Conservation (phyloP, 805 yeast species). For the Diddensiella santjacobensis region DNA sequence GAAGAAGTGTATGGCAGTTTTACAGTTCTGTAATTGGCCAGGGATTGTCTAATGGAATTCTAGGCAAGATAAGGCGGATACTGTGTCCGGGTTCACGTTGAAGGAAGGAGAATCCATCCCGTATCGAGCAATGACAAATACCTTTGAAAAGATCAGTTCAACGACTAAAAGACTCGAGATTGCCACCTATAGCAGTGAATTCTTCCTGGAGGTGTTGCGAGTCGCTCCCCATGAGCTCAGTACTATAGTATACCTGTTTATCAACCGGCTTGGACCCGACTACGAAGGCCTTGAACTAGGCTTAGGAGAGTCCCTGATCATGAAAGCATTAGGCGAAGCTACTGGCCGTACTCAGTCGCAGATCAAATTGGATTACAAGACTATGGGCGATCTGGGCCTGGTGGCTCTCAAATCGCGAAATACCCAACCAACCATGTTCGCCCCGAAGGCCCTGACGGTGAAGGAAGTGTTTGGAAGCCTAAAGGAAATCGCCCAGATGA, state of each 20-base stretch:
- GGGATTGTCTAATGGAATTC: neutral
- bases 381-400: constrained; percentile 84
- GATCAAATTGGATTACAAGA: constrained; percentile 68
- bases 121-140: constrained; percentile 48
- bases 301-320: constrained; percentile 81
- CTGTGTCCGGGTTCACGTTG: constrained; percentile 1
- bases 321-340: constrained; percentile 85
- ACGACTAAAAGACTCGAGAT: constrained; percentile 84
- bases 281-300: constrained; percentile 94
- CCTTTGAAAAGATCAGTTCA: constrained; percentile 73
- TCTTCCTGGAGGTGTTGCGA: constrained; percentile 60
- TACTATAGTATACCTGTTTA: constrained; percentile 75
- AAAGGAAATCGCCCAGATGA: constrained; percentile 67
- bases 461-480: constrained; percentile 69
- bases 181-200: constrained; percentile 66
- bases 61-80: neutral
- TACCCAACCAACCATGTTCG: constrained; percentile 89
- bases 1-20: neutral
- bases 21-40: no score
- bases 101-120: constrained; percentile 25
- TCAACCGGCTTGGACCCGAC: constrained; percentile 90
- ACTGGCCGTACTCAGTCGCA: constrained; percentile 76
- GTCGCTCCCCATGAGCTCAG: constrained; percentile 54
- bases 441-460: constrained; percentile 76
- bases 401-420: constrained; percentile 82